Base-by-base conservation (phyloP, 139 green algal species). In the Chlamydomonas schloesseri region DNA sequence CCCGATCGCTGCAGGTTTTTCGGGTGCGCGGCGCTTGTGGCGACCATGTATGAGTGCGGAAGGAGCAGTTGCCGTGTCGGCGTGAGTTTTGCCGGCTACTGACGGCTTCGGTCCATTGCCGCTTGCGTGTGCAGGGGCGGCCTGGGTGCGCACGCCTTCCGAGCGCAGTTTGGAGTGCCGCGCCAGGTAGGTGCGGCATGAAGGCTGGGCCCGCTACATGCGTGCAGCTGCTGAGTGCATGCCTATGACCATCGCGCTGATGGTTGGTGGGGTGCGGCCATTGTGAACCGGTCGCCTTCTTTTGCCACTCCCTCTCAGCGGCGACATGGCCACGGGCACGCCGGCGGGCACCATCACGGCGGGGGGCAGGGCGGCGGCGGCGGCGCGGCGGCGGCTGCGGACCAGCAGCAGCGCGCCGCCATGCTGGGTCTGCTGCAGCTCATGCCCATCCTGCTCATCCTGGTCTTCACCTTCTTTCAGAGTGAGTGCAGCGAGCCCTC, bases 401-500 rank as follows among this genome's bases (percentile, higher is more conserved):
- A 87, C 46, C 81, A 89, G 81, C 74, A 70, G 57, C 83, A 82
- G 83, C n/a, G 34, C 17, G 76, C 76, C n/a, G 68, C 87, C 10
- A 24, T 90, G 31, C 26, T 89, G 42, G 37, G 74, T 26, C 71
- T 89, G 29, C 50, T 86, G 55, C 88, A 93, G 83, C 69, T 93
- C 31, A 74, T 91, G 79, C 90, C 90, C 3, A 68, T 93, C 28
- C 46, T 92, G 36, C 79, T 93, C 72, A 71, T 93, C 37, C 26
- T 93, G 3, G 21, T 83, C 20, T 74, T 91, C 62, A 90, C 88
- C 3, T 73, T 90, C 23, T 90, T 93, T 70, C 36, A 73, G 26
- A 71, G 87, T 90, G 53, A 81, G 87, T 82, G 42, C 6, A 50
- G 42, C 6, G 42, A n/a, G n/a, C n/a, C n/a, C n/a, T n/a, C n/a